Evolutionary conservation across 2,329 filamentous ascomycete genomes (phyloP), one percentile per base, ranked within the genome.

Genomic region (Beauveria sp.): DNA sequence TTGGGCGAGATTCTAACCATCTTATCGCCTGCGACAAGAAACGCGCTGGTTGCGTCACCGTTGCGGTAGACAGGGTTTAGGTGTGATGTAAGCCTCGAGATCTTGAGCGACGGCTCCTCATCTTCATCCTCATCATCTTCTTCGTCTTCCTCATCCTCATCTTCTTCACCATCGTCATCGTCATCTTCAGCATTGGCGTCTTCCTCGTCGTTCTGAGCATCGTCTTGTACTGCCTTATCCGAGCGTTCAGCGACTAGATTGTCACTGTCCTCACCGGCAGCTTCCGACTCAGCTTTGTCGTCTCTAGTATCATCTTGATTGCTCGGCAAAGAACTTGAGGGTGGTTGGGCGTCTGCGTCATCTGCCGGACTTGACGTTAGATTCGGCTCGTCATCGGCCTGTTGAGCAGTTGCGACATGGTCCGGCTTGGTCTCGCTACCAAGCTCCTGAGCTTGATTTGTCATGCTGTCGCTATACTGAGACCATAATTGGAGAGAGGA

Each of bases 101-200:
- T 97, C 75, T 99, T 99, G 68, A 99, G 84, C 70, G 88, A 89
- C 30, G 94, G 96, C 75, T 97, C 93, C 20, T 97, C 93, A 6
- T 97, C 92, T 3, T 94, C 92, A 0, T 92, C 91, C 0, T 96
- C 91, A 0, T 89, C 87, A 0, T 90, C 88, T 0, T 91, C 88
- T 0, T 87, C 86, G 0, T 86, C 84, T 0, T 86, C 84, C 0
- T 85, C 83, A 0, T 85, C 83, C 0, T 79, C 79, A 0, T 79
- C 79, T 0, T 78, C 75, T 0, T 75, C 77, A 0, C 76, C 77
- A 0, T 77, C 77, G 0, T 77, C 78, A 0, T 79, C 80, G 0
- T 78, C 77, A 0, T 80, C 80, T 0, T 77, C 75, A 0, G 73
- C 73, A 0, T 75, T 71, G 0, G 71, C 71, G 0, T 67, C 68